Evolutionary conservation across 73 alveolate genomes (phyloP).

Genomic region (Tetrahymena elliotti): DNA sequence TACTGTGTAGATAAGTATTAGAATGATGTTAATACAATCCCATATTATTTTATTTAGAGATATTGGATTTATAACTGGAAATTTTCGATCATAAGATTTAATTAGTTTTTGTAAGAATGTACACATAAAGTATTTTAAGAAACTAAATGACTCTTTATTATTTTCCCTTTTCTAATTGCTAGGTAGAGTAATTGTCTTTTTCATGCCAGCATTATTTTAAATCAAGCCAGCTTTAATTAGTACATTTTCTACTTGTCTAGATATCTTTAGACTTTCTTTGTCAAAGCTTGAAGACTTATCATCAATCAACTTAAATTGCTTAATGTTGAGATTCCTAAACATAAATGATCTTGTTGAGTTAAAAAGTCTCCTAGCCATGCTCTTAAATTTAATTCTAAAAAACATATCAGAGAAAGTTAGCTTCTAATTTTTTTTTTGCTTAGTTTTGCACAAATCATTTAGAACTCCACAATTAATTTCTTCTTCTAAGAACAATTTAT

Average conservation of each 20-base stretch:
- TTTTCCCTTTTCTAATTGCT: not conserved
- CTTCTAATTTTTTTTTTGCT: not conserved
- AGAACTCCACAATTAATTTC: not conserved
- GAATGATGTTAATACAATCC: not conserved
- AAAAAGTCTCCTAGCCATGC: not conserved
- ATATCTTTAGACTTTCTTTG: not conserved
- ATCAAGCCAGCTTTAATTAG: not conserved
- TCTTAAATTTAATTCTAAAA: not conserved
- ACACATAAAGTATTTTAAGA: not conserved
- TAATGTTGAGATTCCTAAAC: not conserved
- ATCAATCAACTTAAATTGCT: not conserved
- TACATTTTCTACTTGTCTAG: not conserved
- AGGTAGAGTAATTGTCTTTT: not conserved
- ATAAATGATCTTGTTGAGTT: not conserved
- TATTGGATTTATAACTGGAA: not conserved
- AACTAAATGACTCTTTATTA: not conserved
- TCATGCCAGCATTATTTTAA: not conserved
- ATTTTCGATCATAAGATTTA: not conserved
- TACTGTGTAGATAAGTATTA: not conserved
- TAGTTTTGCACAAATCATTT: not conserved
- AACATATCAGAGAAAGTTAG: not conserved
- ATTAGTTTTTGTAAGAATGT: not conserved
- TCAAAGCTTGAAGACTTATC: not conserved
- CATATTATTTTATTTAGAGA: not conserved
- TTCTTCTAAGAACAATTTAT: not conserved